Base-by-base conservation (phyloP, 2,329 filamentous ascomycete species). In the Nothophoma quercina region DNA sequence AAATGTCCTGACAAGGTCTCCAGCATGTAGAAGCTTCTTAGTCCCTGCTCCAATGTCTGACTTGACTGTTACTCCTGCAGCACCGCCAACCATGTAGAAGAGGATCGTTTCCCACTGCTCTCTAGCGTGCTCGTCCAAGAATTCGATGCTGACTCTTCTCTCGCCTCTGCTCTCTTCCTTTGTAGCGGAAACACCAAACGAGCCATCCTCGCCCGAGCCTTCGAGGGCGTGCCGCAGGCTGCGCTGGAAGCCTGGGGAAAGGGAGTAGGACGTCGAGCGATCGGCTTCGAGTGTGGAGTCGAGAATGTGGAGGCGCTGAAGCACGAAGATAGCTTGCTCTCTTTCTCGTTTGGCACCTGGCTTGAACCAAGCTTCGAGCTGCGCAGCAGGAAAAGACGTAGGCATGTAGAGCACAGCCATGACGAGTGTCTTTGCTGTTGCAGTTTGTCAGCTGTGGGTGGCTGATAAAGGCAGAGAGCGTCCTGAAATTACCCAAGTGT, bases 341-440 rank as follows among this genome's bases (percentile, higher is more conserved):
- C 90, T 89, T 73, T 93, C 86, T 65, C 88, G 89, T 63, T 80
- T 81, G 64, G 83, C 84, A 40, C 83, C 82, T 5, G 91, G 84
- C 62, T 88, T 89, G 42, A 97, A 87, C 91, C 93, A 96, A 33
- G 85, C 78, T 64, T 98, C 92, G 54, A 99, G 83, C 67, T 96
- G 89, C 58, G 85, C 80, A n/a, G 91, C 83, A 2, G 86, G 84
- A 59, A 98, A 85, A 0, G 95, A 90, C 9, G 84, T 82, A 32
- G 91, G 90, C 79, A 96, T 89, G 78, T 96, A 99, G 4, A 99
- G 86, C 68, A 99, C 86, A 30, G 90, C 90, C 88, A 97, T 96
- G 56, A 99, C 93, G 68, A 99, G 89, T 13, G 88, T 91, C 82
- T 99, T 98, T 64, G 95, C 93, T 91, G 65, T 30, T 23, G 18